Percentiles rank a stretch among this genome's conserved stretches.
Evolutionary conservation across 768 basidiomycete genomes (phyloP).

Genomic region (Suillus ampliporus): DNA sequence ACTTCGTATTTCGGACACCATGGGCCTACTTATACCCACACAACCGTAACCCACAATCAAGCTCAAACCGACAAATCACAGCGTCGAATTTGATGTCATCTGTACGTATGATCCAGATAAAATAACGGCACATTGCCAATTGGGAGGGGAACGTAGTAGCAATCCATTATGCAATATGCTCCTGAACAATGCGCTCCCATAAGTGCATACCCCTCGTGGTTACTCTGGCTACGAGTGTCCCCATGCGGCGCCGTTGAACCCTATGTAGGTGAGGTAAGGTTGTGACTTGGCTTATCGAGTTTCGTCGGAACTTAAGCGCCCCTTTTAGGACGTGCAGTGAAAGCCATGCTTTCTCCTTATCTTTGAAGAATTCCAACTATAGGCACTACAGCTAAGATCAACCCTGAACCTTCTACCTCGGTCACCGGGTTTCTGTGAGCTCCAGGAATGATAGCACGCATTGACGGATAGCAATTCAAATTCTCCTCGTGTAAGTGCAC

Average conservation of each 20-base stretch:
- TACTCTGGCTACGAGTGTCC: neutral
- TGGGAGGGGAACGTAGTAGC: neutral
- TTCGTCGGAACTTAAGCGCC: slow-evolving; percentile 40
- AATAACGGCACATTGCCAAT: neutral
- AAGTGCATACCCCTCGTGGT: neutral
- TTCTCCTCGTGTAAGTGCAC: neutral
- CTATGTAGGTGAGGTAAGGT: slow-evolving; percentile 9
- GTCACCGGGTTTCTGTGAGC: neutral
- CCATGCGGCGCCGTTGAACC: slow-evolving; percentile 9
- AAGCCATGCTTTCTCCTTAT: slow-evolving; percentile 8
- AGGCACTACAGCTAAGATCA: neutral
- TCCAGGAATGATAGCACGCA: neutral
- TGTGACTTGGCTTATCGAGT: slow-evolving; percentile 20
- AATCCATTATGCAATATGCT: neutral
- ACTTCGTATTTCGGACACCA: neutral
- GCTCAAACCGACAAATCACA: slow-evolving; percentile 1
- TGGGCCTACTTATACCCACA: slow-evolving; percentile 6
- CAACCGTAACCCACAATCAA: slow-evolving; percentile 6
- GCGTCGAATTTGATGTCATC: neutral
- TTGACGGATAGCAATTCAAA: slow-evolving; percentile 1
- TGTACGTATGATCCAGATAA: slow-evolving; percentile 6
- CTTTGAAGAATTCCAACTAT: slow-evolving; percentile 3
- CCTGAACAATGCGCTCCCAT: neutral
- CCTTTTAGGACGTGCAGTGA: slow-evolving; percentile 23
- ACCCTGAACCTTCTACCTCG: slow-evolving; percentile 10